phyloP scores from a whole-genome alignment of 2,329 filamentous ascomycete genomes.

The Aphanocladium album region DNA sequence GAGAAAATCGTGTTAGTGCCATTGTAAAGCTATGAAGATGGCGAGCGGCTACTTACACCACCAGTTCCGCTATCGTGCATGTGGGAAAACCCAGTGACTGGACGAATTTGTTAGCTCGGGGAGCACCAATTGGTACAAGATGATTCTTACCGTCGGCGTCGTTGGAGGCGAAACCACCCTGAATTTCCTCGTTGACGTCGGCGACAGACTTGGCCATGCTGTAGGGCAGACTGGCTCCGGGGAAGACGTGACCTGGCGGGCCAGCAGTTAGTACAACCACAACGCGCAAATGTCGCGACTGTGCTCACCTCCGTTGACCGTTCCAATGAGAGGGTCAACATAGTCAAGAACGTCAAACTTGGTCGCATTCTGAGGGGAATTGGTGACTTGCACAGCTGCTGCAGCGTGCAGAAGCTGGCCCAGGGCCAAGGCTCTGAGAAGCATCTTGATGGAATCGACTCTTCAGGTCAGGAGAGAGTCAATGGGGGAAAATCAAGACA shows the following conservation, averaged over 20 bases:
- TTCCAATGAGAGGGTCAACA: constrained; percentile 24
- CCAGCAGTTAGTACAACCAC: not conserved
- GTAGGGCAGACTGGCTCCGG: constrained; percentile 24
- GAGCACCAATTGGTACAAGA: not conserved
- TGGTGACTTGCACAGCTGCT: not conserved
- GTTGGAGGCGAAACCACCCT: constrained; percentile 24
- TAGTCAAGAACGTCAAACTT: constrained; percentile 19
- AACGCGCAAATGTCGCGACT: not conserved
- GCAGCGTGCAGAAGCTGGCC: not conserved
- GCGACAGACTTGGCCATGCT: constrained; percentile 27
- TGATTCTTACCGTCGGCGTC: constrained; percentile 19
- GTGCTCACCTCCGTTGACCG: constrained; percentile 20
- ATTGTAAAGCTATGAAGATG: not conserved
- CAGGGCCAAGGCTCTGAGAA: not conserved
- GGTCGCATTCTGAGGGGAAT: not conserved
- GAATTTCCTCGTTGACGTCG: constrained; percentile 21
- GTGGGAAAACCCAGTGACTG: constrained; percentile 27
- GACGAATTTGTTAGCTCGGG: not conserved
- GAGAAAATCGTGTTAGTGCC: not conserved
- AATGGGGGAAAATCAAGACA: not conserved
- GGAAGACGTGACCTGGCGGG: constrained; percentile 23
- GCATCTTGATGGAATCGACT: not conserved
- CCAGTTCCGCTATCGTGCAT: constrained; percentile 28
- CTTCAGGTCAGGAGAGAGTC: not conserved
- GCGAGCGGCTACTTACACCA: constrained; percentile 23